Conservation (phyloP, 352 stramenopile species). For the Plasmopara halstedii region DNA sequence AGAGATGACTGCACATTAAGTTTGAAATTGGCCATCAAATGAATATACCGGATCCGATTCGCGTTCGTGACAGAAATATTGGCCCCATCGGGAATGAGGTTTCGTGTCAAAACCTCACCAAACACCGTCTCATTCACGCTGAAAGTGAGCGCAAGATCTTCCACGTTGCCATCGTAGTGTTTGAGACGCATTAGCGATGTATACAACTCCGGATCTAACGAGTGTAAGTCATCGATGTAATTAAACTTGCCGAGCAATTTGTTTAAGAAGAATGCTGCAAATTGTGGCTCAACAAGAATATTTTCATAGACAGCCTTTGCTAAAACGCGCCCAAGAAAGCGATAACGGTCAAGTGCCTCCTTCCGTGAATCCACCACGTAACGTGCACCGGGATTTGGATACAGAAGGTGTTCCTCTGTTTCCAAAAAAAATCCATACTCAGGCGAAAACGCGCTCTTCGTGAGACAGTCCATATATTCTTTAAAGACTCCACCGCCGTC, state of each 20-base stretch:
- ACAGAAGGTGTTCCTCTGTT: conserved; percentile 84
- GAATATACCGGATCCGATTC: conserved; percentile 95
- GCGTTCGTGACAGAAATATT: conserved; percentile 87
- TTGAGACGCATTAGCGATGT: conserved; percentile 95
- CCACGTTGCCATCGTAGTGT: conserved; percentile 88
- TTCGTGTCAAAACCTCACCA: conserved; percentile 41
- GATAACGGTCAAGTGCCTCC: conserved; percentile 89
- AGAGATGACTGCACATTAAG: conserved; percentile 83
- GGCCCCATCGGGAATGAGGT: conserved; percentile 83
- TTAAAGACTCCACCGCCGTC: conserved; percentile 98
- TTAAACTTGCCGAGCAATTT: conserved; percentile 90
- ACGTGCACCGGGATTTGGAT: conserved; percentile 89
- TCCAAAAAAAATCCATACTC: conserved; percentile 77
- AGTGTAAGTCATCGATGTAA: conserved; percentile 89
- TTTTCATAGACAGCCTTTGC: conserved; percentile 96
- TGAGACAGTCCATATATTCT: conserved; percentile 92
- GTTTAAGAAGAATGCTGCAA: conserved; percentile 95
- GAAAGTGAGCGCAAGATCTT: conserved; percentile 92
- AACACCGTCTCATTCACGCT: conserved; percentile 79
- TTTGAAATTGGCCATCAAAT: conserved; percentile 95
- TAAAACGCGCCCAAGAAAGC: conserved; percentile 92
- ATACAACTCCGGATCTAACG: conserved; percentile 92
- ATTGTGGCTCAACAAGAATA: conserved; percentile 95
- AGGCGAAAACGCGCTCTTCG: conserved; percentile 84
- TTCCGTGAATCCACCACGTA: conserved; percentile 57